phyloP scores from a whole-genome alignment of 1,284 basidiomycete genomes.

The Stereum hirsutum region DNA sequence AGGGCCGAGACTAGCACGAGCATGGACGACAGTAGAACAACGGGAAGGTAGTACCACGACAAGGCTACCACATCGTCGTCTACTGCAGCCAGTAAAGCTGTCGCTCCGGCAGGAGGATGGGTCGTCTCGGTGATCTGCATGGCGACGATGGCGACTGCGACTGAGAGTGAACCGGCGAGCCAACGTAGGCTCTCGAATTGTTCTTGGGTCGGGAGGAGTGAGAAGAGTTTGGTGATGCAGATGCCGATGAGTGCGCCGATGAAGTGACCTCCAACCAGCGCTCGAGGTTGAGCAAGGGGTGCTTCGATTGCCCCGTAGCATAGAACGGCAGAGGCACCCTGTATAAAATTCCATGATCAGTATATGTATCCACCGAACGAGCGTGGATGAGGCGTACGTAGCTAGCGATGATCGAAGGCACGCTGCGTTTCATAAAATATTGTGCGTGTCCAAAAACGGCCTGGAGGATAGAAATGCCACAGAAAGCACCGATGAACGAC shows the following conservation, averaged over 20 bases:
- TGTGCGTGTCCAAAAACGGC: constrained; percentile 38
- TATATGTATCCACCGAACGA: neutral
- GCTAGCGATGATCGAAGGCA: constrained; percentile 41
- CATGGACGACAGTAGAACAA: constrained; percentile 42
- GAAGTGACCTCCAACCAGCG: constrained; percentile 47
- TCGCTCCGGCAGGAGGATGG: constrained; percentile 54
- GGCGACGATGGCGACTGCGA: constrained; percentile 37
- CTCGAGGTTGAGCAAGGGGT: constrained; percentile 52
- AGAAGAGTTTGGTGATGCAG: constrained; percentile 48
- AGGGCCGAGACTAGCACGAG: constrained; percentile 43
- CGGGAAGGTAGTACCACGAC: constrained; percentile 55
- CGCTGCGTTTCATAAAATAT: constrained; percentile 37
- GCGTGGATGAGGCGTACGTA: constrained; percentile 25
- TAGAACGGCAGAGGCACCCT: constrained; percentile 55
- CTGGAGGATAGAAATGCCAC: constrained; percentile 46
- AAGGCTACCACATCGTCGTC: constrained; percentile 34
- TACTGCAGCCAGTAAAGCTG: constrained; percentile 35
- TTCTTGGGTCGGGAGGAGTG: constrained; percentile 23
- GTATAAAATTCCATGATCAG: constrained; percentile 1
- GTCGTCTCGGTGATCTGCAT: constrained; percentile 50
- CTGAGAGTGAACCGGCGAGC: constrained; percentile 46
- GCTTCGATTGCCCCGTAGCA: constrained; percentile 49
- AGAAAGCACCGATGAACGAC: constrained; percentile 44
- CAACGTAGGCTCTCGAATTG: constrained; percentile 37
- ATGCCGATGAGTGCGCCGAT: constrained; percentile 44